Conservation (phyloP, 208 protist genomes). For the Porcisia deanei region DNA sequence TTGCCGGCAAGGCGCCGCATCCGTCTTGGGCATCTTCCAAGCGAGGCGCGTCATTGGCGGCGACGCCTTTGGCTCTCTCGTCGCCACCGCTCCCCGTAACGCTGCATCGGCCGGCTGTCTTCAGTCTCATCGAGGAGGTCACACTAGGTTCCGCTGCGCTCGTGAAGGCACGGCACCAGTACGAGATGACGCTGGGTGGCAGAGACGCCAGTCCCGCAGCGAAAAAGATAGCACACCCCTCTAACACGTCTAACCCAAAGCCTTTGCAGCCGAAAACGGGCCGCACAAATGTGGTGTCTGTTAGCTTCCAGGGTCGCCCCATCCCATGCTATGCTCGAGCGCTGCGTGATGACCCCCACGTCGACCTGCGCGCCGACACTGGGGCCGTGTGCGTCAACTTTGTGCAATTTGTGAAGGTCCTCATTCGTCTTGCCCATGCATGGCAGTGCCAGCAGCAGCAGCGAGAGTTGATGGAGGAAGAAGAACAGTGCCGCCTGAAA, state of each 20-base stretch:
- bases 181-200: background rate
- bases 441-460: slow-evolving; percentile 56
- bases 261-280: background rate
- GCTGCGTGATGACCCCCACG: slow-evolving; percentile 50
- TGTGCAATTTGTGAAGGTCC: slow-evolving; percentile 64
- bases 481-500: slow-evolving; percentile 2
- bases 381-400: slow-evolving; percentile 58
- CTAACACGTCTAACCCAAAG: background rate
- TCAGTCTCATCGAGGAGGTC: slow-evolving; percentile 63
- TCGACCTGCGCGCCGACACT: slow-evolving; percentile 57
- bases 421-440: slow-evolving; percentile 66
- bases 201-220: background rate
- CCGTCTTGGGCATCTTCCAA: slow-evolving; percentile 9
- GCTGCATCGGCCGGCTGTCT: slow-evolving; percentile 63
- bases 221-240: background rate
- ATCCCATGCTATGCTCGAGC: slow-evolving; percentile 41
- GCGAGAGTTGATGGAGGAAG: background rate
- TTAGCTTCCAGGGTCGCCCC: slow-evolving; percentile 23
- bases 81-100: slow-evolving; percentile 27
- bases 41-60: background rate
- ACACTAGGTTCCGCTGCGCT: slow-evolving; percentile 21
- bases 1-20: slow-evolving; percentile 41
- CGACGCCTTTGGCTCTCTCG: background rate
- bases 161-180: background rate
- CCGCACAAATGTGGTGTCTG: slow-evolving; percentile 6